Conservation (phyloP, 768 basidiomycete species). For the Lactarius hengduanensis region DNA sequence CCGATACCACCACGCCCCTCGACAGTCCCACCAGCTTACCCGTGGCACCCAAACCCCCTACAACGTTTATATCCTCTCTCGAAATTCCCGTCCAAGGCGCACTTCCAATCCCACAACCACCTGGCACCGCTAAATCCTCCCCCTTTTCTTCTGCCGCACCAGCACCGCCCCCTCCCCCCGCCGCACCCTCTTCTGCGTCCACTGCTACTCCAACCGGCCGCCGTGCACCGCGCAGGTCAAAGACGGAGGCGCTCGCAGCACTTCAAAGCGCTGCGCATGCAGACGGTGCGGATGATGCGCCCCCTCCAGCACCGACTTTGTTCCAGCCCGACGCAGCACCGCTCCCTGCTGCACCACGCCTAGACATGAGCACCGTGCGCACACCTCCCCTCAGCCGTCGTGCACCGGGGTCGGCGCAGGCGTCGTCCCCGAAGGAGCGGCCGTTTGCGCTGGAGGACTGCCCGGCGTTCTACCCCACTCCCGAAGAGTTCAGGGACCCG, state of each 20-base stretch:
- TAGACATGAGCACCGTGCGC: conserved; percentile 74
- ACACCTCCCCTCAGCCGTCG: conserved; percentile 53
- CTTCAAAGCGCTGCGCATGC: conserved; percentile 66
- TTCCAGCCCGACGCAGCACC: conserved; percentile 41
- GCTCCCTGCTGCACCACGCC: conserved; percentile 57
- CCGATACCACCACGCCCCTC: conserved; percentile 27
- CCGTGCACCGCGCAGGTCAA: conserved; percentile 86
- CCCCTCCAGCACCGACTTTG: conserved; percentile 44
- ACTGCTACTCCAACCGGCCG: conserved; percentile 32
- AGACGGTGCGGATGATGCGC: conserved; percentile 54
- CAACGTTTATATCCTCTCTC: conserved; percentile 62
- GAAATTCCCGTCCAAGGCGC: conserved; percentile 78
- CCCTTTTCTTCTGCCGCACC: conserved; percentile 10
- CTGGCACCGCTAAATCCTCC: conserved; percentile 39
- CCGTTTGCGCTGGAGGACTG: conserved; percentile 89
- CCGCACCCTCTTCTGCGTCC: conserved; percentile 16
- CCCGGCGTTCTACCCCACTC: conserved; percentile 82
- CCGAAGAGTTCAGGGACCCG: conserved; percentile 92
- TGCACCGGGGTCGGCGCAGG: conserved; percentile 34
- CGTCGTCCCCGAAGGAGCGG: conserved; percentile 43
- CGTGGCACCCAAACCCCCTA: conserved; percentile 43
- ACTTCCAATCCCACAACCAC: conserved; percentile 46
- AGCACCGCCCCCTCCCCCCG: not conserved
- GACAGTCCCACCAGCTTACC: conserved; percentile 18
- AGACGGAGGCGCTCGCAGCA: conserved; percentile 82